These are phyloP conservation scores for Eremochloa ophiuroides DNA, from an alignment of 176 grass and related monocot genomes.

Conservation along the genomic window DNA sequence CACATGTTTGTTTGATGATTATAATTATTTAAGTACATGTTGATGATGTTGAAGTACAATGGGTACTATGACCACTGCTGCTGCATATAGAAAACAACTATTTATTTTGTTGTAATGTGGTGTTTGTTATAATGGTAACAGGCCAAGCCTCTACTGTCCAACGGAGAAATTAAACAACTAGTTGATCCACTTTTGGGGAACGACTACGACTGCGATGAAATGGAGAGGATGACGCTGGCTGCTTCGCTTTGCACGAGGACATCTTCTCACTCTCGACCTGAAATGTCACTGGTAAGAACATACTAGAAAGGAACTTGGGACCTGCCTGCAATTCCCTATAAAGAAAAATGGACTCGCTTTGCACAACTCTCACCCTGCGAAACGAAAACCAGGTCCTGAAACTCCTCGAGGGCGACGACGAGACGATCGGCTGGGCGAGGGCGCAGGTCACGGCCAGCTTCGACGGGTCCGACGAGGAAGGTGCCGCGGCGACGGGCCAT, in stretches of 20 bases:
- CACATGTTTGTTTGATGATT: too few relatives aligned
- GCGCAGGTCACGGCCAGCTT: slow-evolving; percentile 30
- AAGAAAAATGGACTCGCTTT: neutral
- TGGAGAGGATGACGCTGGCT: slow-evolving; percentile 62
- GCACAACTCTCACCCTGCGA: neutral
- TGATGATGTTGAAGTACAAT: too few relatives aligned
- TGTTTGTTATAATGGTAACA: slow-evolving; percentile 8
- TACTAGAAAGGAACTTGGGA: neutral
- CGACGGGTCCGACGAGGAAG: slow-evolving; percentile 57
- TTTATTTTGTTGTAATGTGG: neutral
- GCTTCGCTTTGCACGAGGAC: slow-evolving; percentile 72
- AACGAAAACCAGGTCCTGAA: slow-evolving; percentile 45
- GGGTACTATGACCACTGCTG: too few relatives aligned
- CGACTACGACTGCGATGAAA: slow-evolving; percentile 63
- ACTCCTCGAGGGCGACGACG: slow-evolving; percentile 64
- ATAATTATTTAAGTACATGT: too few relatives aligned
- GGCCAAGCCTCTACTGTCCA: slow-evolving; percentile 79
- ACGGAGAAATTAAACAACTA: slow-evolving; percentile 59
- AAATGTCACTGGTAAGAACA: slow-evolving; percentile 65
- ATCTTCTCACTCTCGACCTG: slow-evolving; percentile 52
- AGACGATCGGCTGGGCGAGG: slow-evolving; percentile 50
- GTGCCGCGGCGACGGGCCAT: neutral
- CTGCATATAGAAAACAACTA: too few relatives aligned
- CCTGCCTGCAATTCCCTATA: too few relatives aligned
- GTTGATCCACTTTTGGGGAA: slow-evolving; percentile 60